Conservation (phyloP, 148 eudicot genomes). For the Heliosperma pusillum region DNA sequence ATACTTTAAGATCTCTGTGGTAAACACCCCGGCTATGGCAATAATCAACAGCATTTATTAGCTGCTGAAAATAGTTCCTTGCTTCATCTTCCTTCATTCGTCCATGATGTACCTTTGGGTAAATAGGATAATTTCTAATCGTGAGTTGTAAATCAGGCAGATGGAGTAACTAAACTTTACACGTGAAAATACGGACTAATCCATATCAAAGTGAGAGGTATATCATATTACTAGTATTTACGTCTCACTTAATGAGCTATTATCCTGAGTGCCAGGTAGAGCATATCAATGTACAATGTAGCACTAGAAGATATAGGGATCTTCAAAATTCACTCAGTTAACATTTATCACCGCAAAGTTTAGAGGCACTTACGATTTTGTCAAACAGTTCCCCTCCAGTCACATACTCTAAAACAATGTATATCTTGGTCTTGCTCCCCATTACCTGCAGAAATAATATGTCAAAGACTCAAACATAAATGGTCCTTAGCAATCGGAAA, state of each 20-base stretch:
- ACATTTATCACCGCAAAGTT: neutral
- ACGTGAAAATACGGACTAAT: neutral
- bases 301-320: neutral
- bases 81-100: slow-evolving; percentile 95
- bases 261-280: neutral
- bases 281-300: neutral
- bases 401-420: slow-evolving; percentile 79
- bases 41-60: slow-evolving; percentile 89
- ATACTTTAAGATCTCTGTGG: slow-evolving; percentile 91
- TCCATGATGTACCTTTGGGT: slow-evolving; percentile 68
- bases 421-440: slow-evolving; percentile 94
- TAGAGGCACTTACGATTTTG: slow-evolving; percentile 71
- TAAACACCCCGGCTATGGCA: slow-evolving; percentile 99
- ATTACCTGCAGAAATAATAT: slow-evolving; percentile 55
- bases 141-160: neutral
- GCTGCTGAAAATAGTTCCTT: slow-evolving; percentile 91
- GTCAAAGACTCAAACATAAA: neutral
- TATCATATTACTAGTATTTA: neutral
- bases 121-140: neutral
- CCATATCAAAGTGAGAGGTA: neutral
- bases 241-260: neutral
- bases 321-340: neutral
- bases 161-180: slow-evolving; percentile 1
- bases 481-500: neutral
- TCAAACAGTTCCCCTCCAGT: slow-evolving; percentile 97